These are phyloP conservation scores for Rhizopus microsporus DNA, from an alignment of 371 early-diverging fungal genomes.

Conservation along the genomic window DNA sequence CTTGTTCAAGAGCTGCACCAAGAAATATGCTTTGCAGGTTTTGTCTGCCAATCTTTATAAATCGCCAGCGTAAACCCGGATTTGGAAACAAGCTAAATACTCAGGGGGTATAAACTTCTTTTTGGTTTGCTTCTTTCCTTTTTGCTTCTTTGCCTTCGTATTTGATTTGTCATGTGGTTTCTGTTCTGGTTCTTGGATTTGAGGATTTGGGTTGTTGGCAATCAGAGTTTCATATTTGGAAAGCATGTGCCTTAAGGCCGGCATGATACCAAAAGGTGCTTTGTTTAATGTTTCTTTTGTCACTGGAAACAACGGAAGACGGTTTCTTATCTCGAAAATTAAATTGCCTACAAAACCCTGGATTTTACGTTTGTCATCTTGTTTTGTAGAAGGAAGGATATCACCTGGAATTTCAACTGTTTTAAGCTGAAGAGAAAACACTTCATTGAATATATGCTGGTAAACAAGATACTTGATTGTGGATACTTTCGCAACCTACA, in stretches of 20 bases:
- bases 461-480: slow-evolving; percentile 4
- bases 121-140: slow-evolving; percentile 3
- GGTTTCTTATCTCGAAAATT: slow-evolving; percentile 5
- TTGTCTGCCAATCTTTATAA: slow-evolving; percentile 3
- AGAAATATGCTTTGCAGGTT: slow-evolving; percentile 4
- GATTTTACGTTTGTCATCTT: background rate
- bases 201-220: slow-evolving; percentile 6
- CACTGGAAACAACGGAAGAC: slow-evolving; percentile 8
- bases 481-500: slow-evolving; percentile 2
- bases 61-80: slow-evolving; percentile 2
- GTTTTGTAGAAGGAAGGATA: slow-evolving; percentile 4
- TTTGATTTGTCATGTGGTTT: slow-evolving; percentile 6
- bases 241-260: slow-evolving; percentile 5
- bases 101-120: slow-evolving; percentile 1
- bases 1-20: background rate
- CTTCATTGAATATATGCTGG: slow-evolving; percentile 1
- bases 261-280: slow-evolving; percentile 6
- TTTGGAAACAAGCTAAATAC: slow-evolving; percentile 8
- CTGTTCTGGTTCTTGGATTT: slow-evolving; percentile 3
- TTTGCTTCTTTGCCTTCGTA: slow-evolving; percentile 3
- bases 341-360: slow-evolving; percentile 3
- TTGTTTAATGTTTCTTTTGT: slow-evolving; percentile 11
- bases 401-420: background rate
- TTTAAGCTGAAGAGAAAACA: slow-evolving; percentile 7
- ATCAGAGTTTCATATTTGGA: slow-evolving; percentile 6